Evolutionary conservation across 225 moss, liverwort and hornwort genomes (phyloP).

Genomic region (Bryum argenteum): DNA sequence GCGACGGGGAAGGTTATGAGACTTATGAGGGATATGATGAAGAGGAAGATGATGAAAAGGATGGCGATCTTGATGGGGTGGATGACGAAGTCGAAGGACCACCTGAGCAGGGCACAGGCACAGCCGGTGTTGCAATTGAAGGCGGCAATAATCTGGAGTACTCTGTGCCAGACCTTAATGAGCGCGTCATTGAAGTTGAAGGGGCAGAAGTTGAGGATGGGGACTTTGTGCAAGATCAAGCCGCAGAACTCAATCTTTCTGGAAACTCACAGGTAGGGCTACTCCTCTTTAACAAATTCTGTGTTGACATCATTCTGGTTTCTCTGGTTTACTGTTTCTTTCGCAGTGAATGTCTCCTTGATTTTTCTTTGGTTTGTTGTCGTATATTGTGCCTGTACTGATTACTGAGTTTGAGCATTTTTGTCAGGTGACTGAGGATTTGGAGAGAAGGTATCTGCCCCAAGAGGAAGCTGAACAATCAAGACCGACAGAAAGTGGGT

Average conservation of each 20-base stretch:
- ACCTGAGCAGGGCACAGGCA: constrained; percentile 43
- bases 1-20: constrained; percentile 70
- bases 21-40: constrained; percentile 62
- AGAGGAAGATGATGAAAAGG: constrained; percentile 67
- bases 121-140: constrained; percentile 39
- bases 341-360: not conserved
- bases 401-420: constrained; percentile 12
- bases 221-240: constrained; percentile 30
- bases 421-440: constrained; percentile 44
- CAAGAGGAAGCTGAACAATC: constrained; percentile 53
- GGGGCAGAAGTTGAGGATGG: constrained; percentile 31
- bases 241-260: constrained; percentile 36
- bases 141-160: constrained; percentile 33
- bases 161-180: constrained; percentile 31
- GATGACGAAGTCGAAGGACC: constrained; percentile 54
- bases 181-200: constrained; percentile 40
- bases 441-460: constrained; percentile 35
- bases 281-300: constrained; percentile 5
- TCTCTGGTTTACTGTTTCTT: constrained; percentile 4
- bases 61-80: constrained; percentile 56
- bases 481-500: constrained; percentile 47
- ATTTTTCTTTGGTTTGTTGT: constrained; percentile 1
- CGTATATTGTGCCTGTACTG: constrained; percentile 19
- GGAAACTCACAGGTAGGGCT: constrained; percentile 41
- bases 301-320: constrained; percentile 6